Conservation (phyloP, 495 filamentous ascomycete genomes). For the Thozetella sp. region DNA sequence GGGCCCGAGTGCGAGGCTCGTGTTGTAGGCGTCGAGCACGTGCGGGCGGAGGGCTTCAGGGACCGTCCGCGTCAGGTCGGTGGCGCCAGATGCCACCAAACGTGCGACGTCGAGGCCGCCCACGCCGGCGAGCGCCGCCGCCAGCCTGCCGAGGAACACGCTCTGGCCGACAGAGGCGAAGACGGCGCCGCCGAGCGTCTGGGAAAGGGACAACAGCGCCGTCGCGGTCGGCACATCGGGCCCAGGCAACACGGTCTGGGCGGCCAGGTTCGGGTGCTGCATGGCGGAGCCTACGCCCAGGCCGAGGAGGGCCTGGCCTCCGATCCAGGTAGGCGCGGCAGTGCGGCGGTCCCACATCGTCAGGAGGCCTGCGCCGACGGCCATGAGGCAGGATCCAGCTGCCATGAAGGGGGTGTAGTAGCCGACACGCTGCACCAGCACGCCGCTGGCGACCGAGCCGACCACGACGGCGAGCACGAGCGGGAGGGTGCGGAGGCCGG, state of each 20-base stretch:
- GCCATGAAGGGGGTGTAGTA: constrained; percentile 54
- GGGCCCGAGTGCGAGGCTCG: constrained; percentile 52
- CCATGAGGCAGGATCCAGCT: constrained; percentile 45
- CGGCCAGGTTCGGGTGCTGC: constrained; percentile 55
- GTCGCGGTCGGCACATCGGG: constrained; percentile 58
- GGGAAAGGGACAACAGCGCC: constrained; percentile 57
- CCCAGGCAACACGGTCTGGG: constrained; percentile 41
- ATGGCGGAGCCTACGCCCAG: constrained; percentile 61
- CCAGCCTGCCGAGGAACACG: constrained; percentile 51
- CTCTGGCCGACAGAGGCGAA: constrained; percentile 58
- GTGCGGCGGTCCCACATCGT: constrained; percentile 57
- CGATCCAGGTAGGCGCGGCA: constrained; percentile 56
- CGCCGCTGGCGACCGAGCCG: constrained; percentile 50
- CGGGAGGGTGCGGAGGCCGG: constrained; percentile 69
- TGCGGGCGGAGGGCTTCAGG: constrained; percentile 34
- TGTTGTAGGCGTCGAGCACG: constrained; percentile 68
- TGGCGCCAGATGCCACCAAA: constrained; percentile 62
- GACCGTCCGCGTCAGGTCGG: constrained; percentile 54
- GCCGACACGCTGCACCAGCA: constrained; percentile 2
- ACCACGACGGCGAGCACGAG: constrained; percentile 59
- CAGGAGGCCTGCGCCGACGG: constrained; percentile 63
- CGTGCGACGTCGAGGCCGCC: constrained; percentile 31
- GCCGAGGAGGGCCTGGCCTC: constrained; percentile 59
- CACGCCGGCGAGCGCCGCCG: constrained; percentile 32
- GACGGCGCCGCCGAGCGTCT: constrained; percentile 58